These are phyloP conservation scores for Hypoxylon trugodes DNA, from an alignment of 495 filamentous ascomycete species.

Conservation along the genomic window DNA sequence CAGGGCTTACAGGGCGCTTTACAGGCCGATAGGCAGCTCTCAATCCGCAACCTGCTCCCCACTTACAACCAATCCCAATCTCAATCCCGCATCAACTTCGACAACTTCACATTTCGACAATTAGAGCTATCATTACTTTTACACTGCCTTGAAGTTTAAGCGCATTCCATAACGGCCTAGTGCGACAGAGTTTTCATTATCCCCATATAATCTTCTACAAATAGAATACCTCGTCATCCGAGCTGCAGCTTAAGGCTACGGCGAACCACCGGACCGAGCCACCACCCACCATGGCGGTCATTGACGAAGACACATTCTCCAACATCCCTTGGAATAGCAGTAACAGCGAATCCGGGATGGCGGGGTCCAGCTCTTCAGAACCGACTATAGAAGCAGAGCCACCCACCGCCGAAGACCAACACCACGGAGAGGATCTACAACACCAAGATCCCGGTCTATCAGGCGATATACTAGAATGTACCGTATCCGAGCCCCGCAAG, in stretches of 20 bases:
- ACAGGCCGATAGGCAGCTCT: slow-evolving; percentile 27
- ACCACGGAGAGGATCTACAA: slow-evolving; percentile 41
- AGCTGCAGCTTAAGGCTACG: slow-evolving; percentile 17
- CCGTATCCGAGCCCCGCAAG: slow-evolving; percentile 81
- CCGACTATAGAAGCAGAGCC: slow-evolving; percentile 42
- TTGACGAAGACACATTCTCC: slow-evolving; percentile 61
- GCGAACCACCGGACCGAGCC: slow-evolving; percentile 17
- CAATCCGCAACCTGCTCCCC: background rate
- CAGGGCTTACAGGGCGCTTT: too few species aligned
- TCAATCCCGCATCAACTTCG: slow-evolving; percentile 31
- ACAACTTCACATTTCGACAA: slow-evolving; percentile 5
- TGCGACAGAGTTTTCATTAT: background rate
- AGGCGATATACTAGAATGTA: slow-evolving; percentile 83
- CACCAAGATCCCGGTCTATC: slow-evolving; percentile 72
- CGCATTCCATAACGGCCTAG: background rate
- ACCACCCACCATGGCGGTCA: slow-evolving; percentile 53
- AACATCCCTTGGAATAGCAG: slow-evolving; percentile 60
- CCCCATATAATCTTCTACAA: background rate
- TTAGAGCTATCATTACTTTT: background rate
- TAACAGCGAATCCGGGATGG: slow-evolving; percentile 32
- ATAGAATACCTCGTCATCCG: background rate
- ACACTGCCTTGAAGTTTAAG: background rate
- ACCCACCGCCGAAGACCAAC: slow-evolving; percentile 38
- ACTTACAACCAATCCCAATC: slow-evolving; percentile 23
- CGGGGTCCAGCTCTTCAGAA: slow-evolving; percentile 33